Evolutionary conservation across 2,329 filamentous ascomycete genomes (phyloP).

Genomic region (Pleomassaria siparia): DNA sequence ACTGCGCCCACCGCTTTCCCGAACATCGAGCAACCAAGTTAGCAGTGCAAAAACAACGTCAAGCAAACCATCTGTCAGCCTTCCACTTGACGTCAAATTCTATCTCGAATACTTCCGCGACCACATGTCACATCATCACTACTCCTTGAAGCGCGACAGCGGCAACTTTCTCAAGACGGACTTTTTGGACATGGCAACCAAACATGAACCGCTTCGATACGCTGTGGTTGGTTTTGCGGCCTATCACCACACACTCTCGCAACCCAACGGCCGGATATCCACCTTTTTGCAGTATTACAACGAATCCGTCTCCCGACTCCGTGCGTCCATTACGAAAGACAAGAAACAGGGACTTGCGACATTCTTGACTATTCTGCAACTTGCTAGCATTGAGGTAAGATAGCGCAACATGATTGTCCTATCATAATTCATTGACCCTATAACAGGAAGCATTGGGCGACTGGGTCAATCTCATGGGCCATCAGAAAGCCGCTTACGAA

Average conservation of each 20-base stretch:
- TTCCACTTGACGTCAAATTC: slow-evolving; percentile 71
- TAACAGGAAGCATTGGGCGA: slow-evolving; percentile 87
- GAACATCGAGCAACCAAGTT: slow-evolving; percentile 35
- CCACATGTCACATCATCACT: slow-evolving; percentile 79
- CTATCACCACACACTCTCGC: slow-evolving; percentile 76
- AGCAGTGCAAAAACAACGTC: slow-evolving; percentile 15
- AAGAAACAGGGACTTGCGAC: slow-evolving; percentile 73
- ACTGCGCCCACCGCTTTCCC: slow-evolving; percentile 33
- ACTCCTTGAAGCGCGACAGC: slow-evolving; percentile 71
- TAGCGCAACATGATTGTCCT: neutral
- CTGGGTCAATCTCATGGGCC: slow-evolving; percentile 90
- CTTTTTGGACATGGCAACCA: slow-evolving; percentile 71
- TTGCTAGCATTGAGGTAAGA: slow-evolving; percentile 88
- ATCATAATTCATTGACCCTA: slow-evolving; percentile 2
- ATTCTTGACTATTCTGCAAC: slow-evolving; percentile 82
- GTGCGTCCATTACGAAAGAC: slow-evolving; percentile 69
- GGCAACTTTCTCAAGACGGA: slow-evolving; percentile 72
- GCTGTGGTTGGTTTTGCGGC: slow-evolving; percentile 86
- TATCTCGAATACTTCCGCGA: slow-evolving; percentile 79
- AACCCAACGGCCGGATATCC: slow-evolving; percentile 71
- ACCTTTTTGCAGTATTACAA: slow-evolving; percentile 91
- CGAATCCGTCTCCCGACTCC: slow-evolving; percentile 75
- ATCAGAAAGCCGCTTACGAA: slow-evolving; percentile 85
- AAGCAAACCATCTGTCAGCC: slow-evolving; percentile 13
- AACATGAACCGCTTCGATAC: slow-evolving; percentile 80